Evolutionary conservation across 1,284 basidiomycete species (phyloP), one percentile per base, ranked within the genome.

Genomic region (Coniophora puteana): DNA sequence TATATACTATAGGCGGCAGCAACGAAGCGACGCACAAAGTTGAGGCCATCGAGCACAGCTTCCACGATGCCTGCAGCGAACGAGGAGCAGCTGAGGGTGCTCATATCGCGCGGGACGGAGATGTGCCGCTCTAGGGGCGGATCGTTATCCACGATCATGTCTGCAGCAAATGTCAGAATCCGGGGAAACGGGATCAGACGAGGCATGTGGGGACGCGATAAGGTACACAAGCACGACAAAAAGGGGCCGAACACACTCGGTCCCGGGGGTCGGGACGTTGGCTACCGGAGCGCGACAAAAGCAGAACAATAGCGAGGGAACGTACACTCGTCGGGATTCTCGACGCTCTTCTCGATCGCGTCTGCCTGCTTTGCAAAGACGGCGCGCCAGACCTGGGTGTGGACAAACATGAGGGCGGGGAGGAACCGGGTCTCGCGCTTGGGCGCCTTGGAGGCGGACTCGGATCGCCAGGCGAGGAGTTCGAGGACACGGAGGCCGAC

Each of bases 91-190:
- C 88, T 93, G 27, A 99, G 74, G 54, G 92, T 86, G 48, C 82
- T 87, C 81, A 99, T 87, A 57, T 99, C 96, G 52, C 83, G 84
- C 5, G 95, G 96, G 18, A 98, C 86, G 14, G 92, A 93, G 47
- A 99, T 93, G 53, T 89, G 76, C 49, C 89, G 81, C 41, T 96
- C 93, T 50, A 98, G 77, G 16, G 88, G 78, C 10, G 96, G 94
- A 57, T 93, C 86, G 59, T 99, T 98, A 70, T 96, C 90, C 46
- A 95, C 89, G 50, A 99, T 92, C 96, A 99, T 98, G 66, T 98
- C 93, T 95, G 55, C 36, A 5, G 22, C 18, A 29, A 22, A 12
- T 17, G 1, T n/a, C 7, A 24, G 1, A 36, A n/a, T n/a, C n/a
- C n/a, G n/a, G n/a, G n/a, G n/a, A n/a, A n/a, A n/a, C n/a, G n/a